Evolutionary conservation across 1,139 yeast species (phyloP), one percentile per base, ranked within the genome.

Genomic region (Candida frijolesensis): DNA sequence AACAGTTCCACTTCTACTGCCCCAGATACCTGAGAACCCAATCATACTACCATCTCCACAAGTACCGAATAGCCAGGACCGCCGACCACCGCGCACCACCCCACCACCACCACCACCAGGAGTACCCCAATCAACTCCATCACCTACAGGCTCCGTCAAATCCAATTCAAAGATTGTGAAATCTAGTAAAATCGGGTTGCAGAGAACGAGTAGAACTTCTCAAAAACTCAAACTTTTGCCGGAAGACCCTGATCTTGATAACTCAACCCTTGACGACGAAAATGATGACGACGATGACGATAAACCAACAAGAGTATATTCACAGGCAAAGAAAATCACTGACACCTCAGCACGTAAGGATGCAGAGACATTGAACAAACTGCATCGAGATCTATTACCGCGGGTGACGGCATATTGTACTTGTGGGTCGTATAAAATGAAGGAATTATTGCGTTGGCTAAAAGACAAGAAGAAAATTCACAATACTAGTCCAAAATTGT

Each of bases 381-480:
- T 89, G 57, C 97, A 94, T 64, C 77, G 99, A 53, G 87, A 85
- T 45, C 68, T 87, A 48, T 72, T 88, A 48, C 96, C 99, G 1
- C 74, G 99, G 58, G 97, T 92, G 2, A 92, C 97, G 0, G 96
- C 97, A 0, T 94, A 91, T 65, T 92, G 98, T 70, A 92, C 98
- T 0, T 91, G 97, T 42, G 94, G 97, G 35, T 85, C 96, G 22
- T 94, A 91, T 64, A 84, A 83, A 57, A 89, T 94, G 95, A 83
- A 87, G 59, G 97, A 92, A 49, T 71, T 94, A 43, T 76, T 87
- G 51, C 75, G 96, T 58, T 94, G 97, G 91, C 71, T 94, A 48
- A 85, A 87, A 59, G 96, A 89, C 48, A 79, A 92, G 18, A 88
- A 85, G 61, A 73, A 89, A 55, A 74, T 79, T 2, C 89, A 86